Percentiles rank a stretch among this genome's conserved stretches.
Conservation (phyloP, 352 stramenopile species). For the Phytophthora lateralis region DNA sequence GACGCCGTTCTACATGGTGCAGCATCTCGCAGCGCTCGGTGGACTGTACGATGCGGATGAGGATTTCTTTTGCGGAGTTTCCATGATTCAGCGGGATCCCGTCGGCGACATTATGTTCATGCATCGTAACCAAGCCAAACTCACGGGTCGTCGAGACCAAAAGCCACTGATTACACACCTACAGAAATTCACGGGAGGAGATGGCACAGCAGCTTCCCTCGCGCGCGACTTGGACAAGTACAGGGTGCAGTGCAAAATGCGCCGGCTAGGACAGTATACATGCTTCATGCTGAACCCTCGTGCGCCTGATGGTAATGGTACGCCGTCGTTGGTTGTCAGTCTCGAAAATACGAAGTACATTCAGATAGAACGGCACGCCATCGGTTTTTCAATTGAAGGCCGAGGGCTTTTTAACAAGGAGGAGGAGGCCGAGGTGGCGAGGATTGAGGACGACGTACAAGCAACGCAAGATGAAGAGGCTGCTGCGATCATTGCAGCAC, state of each 20-base stretch:
- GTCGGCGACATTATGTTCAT: constrained; percentile 78
- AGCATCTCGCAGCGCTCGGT: constrained; percentile 57
- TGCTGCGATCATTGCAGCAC: constrained; percentile 31
- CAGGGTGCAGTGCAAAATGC: constrained; percentile 67
- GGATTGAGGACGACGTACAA: constrained; percentile 52
- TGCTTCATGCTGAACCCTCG: constrained; percentile 69
- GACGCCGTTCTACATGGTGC: constrained; percentile 72
- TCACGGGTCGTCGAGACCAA: constrained; percentile 65
- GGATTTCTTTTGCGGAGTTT: constrained; percentile 77
- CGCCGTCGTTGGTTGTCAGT: constrained; percentile 60
- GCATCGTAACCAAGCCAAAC: constrained; percentile 82
- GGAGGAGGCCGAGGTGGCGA: constrained; percentile 64
- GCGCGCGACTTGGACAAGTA: constrained; percentile 71
- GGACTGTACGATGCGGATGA: constrained; percentile 55
- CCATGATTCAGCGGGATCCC: constrained; percentile 82
- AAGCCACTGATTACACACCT: constrained; percentile 68
- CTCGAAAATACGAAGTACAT: constrained; percentile 62
- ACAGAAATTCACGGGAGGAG: constrained; percentile 79
- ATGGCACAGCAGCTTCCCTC: constrained; percentile 58
- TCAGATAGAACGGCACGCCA: constrained; percentile 69
- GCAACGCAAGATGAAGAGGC: constrained; percentile 39
- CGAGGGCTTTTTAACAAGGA: constrained; percentile 53
- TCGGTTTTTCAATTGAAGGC: constrained; percentile 81
- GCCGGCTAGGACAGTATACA: constrained; percentile 58
- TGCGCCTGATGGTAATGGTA: constrained; percentile 41